Evolutionary conservation across 176 grass and related monocot genomes (phyloP), one percentile per base, ranked within the genome.

Genomic region (Carex scoparia): DNA sequence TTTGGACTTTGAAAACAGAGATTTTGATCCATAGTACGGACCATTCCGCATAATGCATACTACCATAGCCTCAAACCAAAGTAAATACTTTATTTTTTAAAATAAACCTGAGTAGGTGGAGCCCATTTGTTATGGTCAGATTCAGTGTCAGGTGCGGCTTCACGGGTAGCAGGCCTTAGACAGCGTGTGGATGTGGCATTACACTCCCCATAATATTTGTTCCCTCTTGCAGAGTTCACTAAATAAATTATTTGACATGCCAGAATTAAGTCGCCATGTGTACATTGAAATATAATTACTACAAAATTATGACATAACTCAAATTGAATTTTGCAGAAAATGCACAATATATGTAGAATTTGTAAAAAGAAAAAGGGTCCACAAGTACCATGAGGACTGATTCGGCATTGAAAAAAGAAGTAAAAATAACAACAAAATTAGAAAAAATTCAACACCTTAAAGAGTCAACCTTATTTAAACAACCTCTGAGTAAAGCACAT

Each of bases 211-310:
- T 84, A 95, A 84, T 91, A 95, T 86, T 95, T 95, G 83, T 92
- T 92, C 86, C 93, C 89, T 67, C 90, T 89, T 38, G 93, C 90
- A 10, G 93, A 91, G 65, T 95, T 95, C 11, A 95, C 93, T 95
- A 88, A 49, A 49, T 79, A 84, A 88, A 56, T 59, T 33, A 59
- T 81, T 80, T 76, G 54, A 30, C 2, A 81, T 46, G 11, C 8
- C 58, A 65, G 40, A 80, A 81, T 38, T 42, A 62, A 42, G 33
- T 54, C 11, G 33, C 12, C 6, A 14, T 8, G 12, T 57, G 19
- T 33, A 56, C 4, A 16, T 77, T 77, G 1, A 77, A 56, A 78
- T 32, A 5, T 7, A 35, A 33, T 56, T 35, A 57, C 27, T 13
- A 49, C 3, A 12, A 32, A 32, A 33, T 4, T 15, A 77, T 77